Base-by-base conservation (phyloP, 441 rosid species). In the Erysimum pusillum region DNA sequence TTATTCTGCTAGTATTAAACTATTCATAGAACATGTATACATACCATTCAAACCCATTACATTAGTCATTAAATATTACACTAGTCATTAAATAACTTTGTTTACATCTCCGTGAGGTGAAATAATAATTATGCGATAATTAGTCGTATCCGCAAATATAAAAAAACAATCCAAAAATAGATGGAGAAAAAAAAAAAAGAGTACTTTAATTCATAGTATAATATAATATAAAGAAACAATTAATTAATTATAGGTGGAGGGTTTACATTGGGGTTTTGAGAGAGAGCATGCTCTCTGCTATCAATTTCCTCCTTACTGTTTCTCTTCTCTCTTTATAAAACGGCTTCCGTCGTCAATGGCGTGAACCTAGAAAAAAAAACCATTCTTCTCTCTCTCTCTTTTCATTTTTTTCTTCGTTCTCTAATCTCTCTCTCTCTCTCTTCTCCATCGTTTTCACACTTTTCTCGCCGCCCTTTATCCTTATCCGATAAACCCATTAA, bases 271-370 rank as follows among this genome's bases (percentile, higher is more conserved):
- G 80, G 75, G 70, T 63, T 76, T 63, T 45, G 52, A 68, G 57
- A 53, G 49, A 49, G 42, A 54, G 54, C 31, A 7, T 39, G 41
- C 52, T 45, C 58, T 5, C 15, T 13, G 57, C 59, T 70, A 51
- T 28, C 53, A 9, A 45, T 45, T 31, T 14, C 15, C 44, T 22
- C 25, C 7, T 12, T 2, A 63, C 69, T n/a, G 65, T 56, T 25
- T 69, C 45, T 70, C 69, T 72, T 34, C 51, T 49, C 53, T 20
- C 58, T 74, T 46, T 79, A 79, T 74, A 74, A 59, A 74, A 81
- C 84, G 75, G 76, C 77, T 75, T 57, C 83, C 20, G 80, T 75
- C 72, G 79, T 82, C 84, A 75, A 62, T 78, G 74, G 81, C 70
- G 45, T 74, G 63, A 67, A 54, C 28, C 70, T 66, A 35, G 36